Percentiles rank a stretch among this genome's conserved stretches.
Evolutionary conservation across 2,329 filamentous ascomycete genomes (phyloP).

Genomic region (Colletotrichum brevisporum): DNA sequence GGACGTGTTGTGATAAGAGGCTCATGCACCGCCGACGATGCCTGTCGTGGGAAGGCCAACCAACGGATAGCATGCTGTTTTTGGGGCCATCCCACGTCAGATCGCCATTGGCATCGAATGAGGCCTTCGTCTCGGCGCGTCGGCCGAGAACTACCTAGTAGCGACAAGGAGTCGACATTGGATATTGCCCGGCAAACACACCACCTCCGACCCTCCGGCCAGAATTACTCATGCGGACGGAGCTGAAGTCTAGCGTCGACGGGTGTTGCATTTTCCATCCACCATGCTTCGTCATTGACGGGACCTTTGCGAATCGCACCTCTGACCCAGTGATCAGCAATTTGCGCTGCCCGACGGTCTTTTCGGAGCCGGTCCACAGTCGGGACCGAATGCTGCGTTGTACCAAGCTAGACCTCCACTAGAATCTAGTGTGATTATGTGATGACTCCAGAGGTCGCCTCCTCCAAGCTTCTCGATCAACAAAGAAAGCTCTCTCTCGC

Average conservation of each 20-base stretch:
- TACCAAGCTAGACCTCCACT: not conserved
- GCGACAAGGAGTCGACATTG: not conserved
- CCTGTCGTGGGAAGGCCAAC: not conserved
- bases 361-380: constrained; percentile 22
- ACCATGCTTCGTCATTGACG: constrained; percentile 10
- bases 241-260: not conserved
- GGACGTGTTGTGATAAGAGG: constrained; percentile 20
- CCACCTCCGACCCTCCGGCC: not conserved
- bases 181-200: not conserved
- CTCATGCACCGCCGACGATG: too few species aligned
- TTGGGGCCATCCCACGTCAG: constrained; percentile 8
- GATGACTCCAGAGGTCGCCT: not conserved
- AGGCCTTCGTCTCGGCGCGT: not conserved
- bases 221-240: not conserved
- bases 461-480: too few species aligned
- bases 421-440: not conserved
- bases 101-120: constrained; percentile 6
- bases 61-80: constrained; percentile 9
- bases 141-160: constrained; percentile 3
- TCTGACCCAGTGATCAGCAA: constrained; percentile 2
- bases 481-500: not conserved
- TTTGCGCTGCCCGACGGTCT: not conserved
- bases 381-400: constrained; percentile 19
- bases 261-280: not conserved
- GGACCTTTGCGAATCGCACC: not conserved